Base-by-base conservation (phyloP, 306 rosid genomes). In the Castanospermum australe region DNA sequence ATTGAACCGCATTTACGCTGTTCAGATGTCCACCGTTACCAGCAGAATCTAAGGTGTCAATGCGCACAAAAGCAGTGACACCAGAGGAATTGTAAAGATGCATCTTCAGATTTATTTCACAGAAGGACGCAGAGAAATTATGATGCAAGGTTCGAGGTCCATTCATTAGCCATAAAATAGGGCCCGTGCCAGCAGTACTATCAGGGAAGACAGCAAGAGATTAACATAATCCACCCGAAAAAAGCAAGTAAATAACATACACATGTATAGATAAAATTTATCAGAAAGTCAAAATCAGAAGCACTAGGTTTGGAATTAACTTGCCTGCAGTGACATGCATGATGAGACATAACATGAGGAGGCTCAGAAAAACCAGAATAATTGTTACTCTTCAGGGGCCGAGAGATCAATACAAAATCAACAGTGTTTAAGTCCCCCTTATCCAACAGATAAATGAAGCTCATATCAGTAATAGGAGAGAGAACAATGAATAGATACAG, bases 241-340 rank as follows among this genome's bases (percentile, higher is more conserved):
- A 73, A 76, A 67, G 10, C 24, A 11, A 63, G 55, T 60, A 21
- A 48, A 75, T 32, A 45, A 66, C 36, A 22, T 50, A 30, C 33
- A 21, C 30, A 30, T 39, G 74, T 35, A 79, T 20, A 69, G 44
- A 57, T 60, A 15, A 69, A 65, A 76, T 60, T 15, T 12, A 79
- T 61, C 71, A 54, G 52, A 56, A 50, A 45, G 32, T 69, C 55
- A 52, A 67, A 71, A 79, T 47, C 22, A 71, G 67, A 81, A 57
- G 80, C 67, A 60, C 30, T 6, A 20, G 22, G 44, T 32, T 65
- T 75, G 59, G 64, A 60, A 47, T 39, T 80, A 60, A 81, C 89
- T 82, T 89, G 88, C 99, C 98, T 90, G 87, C 92, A 90, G 86
- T 90, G 92, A 82, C 99, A 93, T 5, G 90, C 89, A 78, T 93